Conservation (phyloP, 768 basidiomycete genomes). For the Trichaptum fuscoviolaceum region DNA sequence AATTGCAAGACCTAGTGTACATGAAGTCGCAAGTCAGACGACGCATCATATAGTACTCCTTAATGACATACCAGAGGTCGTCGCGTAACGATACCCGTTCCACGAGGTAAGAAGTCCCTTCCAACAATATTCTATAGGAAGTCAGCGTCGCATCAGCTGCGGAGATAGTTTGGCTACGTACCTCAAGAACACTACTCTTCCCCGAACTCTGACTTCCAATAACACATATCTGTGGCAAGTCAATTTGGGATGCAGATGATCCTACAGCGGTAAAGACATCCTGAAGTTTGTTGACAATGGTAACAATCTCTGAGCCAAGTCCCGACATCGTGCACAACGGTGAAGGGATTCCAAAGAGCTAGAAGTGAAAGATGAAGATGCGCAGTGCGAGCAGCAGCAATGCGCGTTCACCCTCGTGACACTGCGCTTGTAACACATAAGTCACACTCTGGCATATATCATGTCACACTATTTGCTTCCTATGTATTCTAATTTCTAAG, state of each 20-base stretch:
- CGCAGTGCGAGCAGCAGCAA: not conserved
- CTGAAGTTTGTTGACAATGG: slow-evolving; percentile 82
- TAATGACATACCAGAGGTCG: slow-evolving; percentile 73
- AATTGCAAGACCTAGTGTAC: slow-evolving; percentile 78
- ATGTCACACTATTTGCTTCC: too few species aligned
- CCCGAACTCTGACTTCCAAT: slow-evolving; percentile 90
- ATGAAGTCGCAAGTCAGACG: slow-evolving; percentile 4
- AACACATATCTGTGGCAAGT: slow-evolving; percentile 89
- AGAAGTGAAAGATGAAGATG: slow-evolving; percentile 4
- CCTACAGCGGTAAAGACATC: slow-evolving; percentile 87
- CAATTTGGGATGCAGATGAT: slow-evolving; percentile 70
- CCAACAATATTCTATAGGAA: slow-evolving; percentile 85
- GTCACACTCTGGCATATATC: too few species aligned
- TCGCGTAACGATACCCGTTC: slow-evolving; percentile 97
- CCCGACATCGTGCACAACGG: slow-evolving; percentile 42
- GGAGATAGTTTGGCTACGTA: slow-evolving; percentile 25
- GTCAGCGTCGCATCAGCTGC: slow-evolving; percentile 4
- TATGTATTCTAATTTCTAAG: too few species aligned
- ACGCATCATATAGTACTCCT: slow-evolving; percentile 7
- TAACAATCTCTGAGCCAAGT: slow-evolving; percentile 78
- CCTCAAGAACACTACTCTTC: slow-evolving; percentile 91
- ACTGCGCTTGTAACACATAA: not conserved
- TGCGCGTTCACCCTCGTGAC: not conserved
- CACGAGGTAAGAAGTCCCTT: slow-evolving; percentile 97
- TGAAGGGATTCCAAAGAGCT: not conserved